Base-by-base conservation (phyloP, 1,284 basidiomycete genomes). In the Ganoderma lucidum region DNA sequence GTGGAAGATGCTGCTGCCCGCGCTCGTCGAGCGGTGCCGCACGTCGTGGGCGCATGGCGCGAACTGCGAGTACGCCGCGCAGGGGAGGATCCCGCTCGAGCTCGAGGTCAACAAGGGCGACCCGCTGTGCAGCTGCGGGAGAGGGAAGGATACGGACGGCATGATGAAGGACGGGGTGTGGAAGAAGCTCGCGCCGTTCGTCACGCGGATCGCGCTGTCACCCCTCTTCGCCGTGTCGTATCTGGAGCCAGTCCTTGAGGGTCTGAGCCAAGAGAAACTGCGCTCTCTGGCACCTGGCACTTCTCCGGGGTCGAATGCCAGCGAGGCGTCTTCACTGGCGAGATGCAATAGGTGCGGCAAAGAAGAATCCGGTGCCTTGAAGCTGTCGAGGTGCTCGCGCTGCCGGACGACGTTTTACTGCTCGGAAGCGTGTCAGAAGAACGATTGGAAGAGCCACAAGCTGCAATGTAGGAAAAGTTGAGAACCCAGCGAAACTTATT, bases 61-160 rank as follows among this genome's bases (percentile, higher is more conserved):
- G 10, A 76, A 76, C 39, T 90, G 88, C 78, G 83, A 84, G 73
- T 88, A 88, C 74, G n/a, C 69, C 5, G 37, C 56, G 3, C 70
- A 70, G 2, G 79, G 80, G 2, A 66, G 45, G 3, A 75, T 82
- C 19, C 82, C 84, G 0, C 71, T 81, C 5, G 75, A 77, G n/a
- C 63, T 76, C 2, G 79, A 81, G 42, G 67, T 76, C 1, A 45
- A 14, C 28, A 76, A 70, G 0, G 75, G 76, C 30, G 78, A 75
- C 37, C 83, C 85, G 0, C 78, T 87, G 19, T 89, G 88, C 73
- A 77, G 77, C 0, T 89, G 88, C 65, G 88, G 88, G 1, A 71
- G 77, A 32, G 87, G 87, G 0, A 76, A 82, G 39, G 81, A 83
- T 64, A 74, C 81, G 4, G 81, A 79, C 1, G 68, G 66, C 3